These are phyloP conservation scores for Pichia sorboxylosa DNA, from an alignment of 1,139 yeast species.

Conservation along the genomic window DNA sequence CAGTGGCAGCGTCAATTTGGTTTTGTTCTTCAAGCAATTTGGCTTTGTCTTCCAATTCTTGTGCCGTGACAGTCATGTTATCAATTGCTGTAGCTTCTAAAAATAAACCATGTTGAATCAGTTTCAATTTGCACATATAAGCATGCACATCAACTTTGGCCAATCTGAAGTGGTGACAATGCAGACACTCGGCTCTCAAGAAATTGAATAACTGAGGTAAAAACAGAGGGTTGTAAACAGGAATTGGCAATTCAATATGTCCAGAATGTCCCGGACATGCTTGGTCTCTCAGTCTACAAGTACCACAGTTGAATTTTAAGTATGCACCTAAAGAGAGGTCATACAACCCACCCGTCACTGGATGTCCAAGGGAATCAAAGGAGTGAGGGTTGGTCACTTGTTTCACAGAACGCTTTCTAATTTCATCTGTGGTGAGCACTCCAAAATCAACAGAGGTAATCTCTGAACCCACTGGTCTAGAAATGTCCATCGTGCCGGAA, in stretches of 20 bases:
- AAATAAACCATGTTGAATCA: constrained; percentile 81
- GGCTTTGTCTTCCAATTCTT: constrained; percentile 24
- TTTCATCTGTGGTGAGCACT: constrained; percentile 69
- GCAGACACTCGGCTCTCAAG: constrained; percentile 76
- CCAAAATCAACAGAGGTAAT: constrained; percentile 89
- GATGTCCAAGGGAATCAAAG: constrained; percentile 92
- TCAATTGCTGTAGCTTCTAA: constrained; percentile 70
- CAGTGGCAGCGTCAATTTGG: constrained; percentile 2
- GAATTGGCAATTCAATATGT: constrained; percentile 90
- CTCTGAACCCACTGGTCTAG: constrained; percentile 93
- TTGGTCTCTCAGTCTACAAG: constrained; percentile 92
- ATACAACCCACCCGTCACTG: constrained; percentile 85
- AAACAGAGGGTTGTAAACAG: constrained; percentile 89
- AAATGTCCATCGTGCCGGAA: constrained; percentile 80
- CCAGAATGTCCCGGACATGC: constrained; percentile 98
- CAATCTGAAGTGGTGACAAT: constrained; percentile 78
- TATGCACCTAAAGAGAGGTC: constrained; percentile 94
- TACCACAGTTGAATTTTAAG: constrained; percentile 74
- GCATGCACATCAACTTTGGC: constrained; percentile 59
- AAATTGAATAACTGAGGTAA: constrained; percentile 82
- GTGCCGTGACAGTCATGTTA: constrained; percentile 35
- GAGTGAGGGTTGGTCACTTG: constrained; percentile 93
- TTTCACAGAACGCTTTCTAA: constrained; percentile 78
- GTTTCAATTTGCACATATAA: constrained; percentile 63
- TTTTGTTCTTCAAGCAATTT: constrained; percentile 1